Percentiles rank a stretch among this genome's conserved stretches.
These are phyloP conservation scores for Phytophthora aleatoria DNA, from an alignment of 352 stramenopile genomes.

Conservation along the genomic window DNA sequence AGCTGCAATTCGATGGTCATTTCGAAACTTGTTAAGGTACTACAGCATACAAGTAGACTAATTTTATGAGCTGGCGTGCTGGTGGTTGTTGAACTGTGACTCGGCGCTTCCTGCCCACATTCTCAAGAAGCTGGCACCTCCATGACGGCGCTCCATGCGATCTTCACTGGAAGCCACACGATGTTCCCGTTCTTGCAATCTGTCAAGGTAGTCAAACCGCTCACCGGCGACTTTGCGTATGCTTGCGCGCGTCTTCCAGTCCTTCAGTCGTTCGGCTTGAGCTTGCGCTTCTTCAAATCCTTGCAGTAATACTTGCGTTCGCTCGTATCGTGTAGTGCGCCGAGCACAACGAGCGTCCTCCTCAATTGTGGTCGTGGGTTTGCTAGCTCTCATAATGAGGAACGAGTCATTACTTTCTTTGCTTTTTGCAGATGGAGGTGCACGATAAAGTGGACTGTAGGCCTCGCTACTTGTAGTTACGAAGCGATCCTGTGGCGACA, in stretches of 20 bases:
- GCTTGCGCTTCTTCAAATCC: constrained; percentile 34
- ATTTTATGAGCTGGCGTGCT: not conserved
- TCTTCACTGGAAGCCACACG: constrained; percentile 50
- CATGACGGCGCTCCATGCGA: constrained; percentile 71
- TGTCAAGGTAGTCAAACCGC: constrained; percentile 64
- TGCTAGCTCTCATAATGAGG: constrained; percentile 38
- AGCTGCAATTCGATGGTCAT: not conserved
- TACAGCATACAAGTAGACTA: not conserved
- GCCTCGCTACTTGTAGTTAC: constrained; percentile 49
- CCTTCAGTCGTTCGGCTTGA: constrained; percentile 45
- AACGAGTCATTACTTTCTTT: constrained; percentile 37
- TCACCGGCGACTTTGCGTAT: constrained; percentile 52
- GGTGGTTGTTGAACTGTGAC: constrained; percentile 68
- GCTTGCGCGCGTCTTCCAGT: constrained; percentile 62
- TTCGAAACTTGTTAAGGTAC: not conserved
- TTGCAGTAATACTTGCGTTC: constrained; percentile 47
- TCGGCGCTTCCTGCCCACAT: constrained; percentile 85
- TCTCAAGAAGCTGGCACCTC: constrained; percentile 65
- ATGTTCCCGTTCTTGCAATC: constrained; percentile 65
- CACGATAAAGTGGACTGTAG: constrained; percentile 60
- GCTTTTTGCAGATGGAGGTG: constrained; percentile 16
- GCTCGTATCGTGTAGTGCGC: constrained; percentile 47
- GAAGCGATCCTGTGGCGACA: constrained; percentile 53
- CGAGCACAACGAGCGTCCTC: constrained; percentile 36
- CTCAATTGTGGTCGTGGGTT: constrained; percentile 37